A percentile compares a stretch with the other conserved stretches of the same genome.
Conservation (phyloP, 1,284 basidiomycete species). For the Phellinidium pouzarii region DNA sequence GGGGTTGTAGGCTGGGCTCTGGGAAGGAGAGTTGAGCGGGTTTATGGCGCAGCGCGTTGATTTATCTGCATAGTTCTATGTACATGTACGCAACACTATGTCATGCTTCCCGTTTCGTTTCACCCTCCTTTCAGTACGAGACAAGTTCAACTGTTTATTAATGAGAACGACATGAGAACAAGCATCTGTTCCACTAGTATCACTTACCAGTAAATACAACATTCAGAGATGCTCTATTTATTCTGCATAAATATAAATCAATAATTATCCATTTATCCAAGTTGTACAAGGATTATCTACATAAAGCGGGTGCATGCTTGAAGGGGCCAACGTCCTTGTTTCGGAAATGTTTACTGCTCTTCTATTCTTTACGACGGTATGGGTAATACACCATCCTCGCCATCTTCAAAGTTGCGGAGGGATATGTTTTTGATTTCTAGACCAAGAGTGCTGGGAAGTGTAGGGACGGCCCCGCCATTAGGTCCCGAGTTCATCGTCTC, state of each 20-base stretch:
- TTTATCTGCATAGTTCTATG: constrained; percentile 5
- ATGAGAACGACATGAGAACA: too few species aligned
- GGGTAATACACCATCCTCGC: constrained; percentile 15
- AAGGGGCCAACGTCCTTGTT: too few species aligned
- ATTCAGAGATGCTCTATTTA: too few species aligned
- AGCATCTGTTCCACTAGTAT: too few species aligned
- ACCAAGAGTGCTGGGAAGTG: constrained; percentile 4
- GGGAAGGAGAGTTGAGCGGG: constrained; percentile 19
- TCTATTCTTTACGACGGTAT: constrained; percentile 4
- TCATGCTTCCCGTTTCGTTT: constrained; percentile 6
- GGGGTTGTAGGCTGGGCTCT: constrained; percentile 14
- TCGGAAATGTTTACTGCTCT: neutral
- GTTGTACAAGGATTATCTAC: too few species aligned
- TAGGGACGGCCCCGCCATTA: neutral
- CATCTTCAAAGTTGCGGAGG: constrained; percentile 10
- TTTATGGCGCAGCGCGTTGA: constrained; percentile 11
- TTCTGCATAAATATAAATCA: too few species aligned
- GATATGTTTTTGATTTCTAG: constrained; percentile 12
- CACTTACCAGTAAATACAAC: too few species aligned
- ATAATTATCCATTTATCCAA: too few species aligned
- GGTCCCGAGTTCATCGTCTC: constrained; percentile 13
- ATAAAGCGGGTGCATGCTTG: too few species aligned
- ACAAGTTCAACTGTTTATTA: too few species aligned
- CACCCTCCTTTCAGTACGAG: too few species aligned
- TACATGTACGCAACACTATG: constrained; percentile 10